phyloP scores from a whole-genome alignment of 2,329 filamentous ascomycete species.

The Diaporthe vaccinii region DNA sequence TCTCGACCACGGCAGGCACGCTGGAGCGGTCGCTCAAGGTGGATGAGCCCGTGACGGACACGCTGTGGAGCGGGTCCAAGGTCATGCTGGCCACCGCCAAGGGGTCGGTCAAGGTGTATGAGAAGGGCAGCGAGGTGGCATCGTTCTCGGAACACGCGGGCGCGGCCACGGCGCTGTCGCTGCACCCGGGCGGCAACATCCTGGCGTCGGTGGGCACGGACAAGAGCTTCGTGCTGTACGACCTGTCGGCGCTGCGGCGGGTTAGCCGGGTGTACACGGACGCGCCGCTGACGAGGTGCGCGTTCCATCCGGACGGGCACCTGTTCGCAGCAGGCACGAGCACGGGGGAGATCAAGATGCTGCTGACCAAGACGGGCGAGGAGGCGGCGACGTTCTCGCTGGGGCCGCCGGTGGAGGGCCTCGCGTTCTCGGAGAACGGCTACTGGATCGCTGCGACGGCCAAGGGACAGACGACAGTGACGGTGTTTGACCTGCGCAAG shows the following conservation, averaged over 20 bases:
- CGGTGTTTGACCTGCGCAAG: constrained; percentile 93
- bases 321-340: constrained; percentile 87
- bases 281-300: constrained; percentile 78
- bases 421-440: constrained; percentile 95
- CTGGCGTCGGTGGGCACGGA: constrained; percentile 90
- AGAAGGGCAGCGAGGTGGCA: constrained; percentile 76
- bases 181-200: constrained; percentile 87
- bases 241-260: constrained; percentile 75
- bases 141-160: constrained; percentile 87
- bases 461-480: constrained; percentile 82
- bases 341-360: constrained; percentile 87
- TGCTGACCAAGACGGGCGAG: constrained; percentile 84
- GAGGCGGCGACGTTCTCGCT: constrained; percentile 81
- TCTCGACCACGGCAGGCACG: constrained; percentile 77
- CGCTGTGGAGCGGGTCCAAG: constrained; percentile 75
- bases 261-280: constrained; percentile 86
- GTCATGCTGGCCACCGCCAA: constrained; percentile 81
- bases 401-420: constrained; percentile 77
- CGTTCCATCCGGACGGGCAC: constrained; percentile 98
- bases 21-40: constrained; percentile 77
- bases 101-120: constrained; percentile 84
- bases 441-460: constrained; percentile 92
- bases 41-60: constrained; percentile 76
- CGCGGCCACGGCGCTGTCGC: constrained; percentile 79
- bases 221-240: constrained; percentile 94